Base-by-base conservation (phyloP, 352 stramenopile genomes). In the Globisporangium perplexum region DNA sequence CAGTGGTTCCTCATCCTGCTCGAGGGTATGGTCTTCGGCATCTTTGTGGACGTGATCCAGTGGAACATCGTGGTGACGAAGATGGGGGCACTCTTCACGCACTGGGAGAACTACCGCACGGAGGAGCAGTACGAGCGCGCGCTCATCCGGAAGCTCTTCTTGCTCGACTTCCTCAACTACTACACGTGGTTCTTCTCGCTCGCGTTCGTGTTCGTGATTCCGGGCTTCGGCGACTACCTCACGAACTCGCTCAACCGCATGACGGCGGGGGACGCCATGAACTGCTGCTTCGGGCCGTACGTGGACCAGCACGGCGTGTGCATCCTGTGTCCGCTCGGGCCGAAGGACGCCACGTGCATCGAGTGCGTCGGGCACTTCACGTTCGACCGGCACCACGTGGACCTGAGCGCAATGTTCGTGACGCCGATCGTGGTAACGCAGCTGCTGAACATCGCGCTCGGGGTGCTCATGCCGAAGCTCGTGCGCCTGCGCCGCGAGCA, bases 121-220 rank as follows among this genome's bases (percentile, higher is more conserved):
- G 79, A 91, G 47, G 85, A 95, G 57, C 74, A 89, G 57, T 92
- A 86, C 56, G 85, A 95, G 56, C 86, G 77, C 48, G 70, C 83
- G 15, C 60, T 95, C 33, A 85, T 95, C 47, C 75, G 79, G 15
- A 93, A 95, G 56, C 65, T 95, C 14, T 91, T 95, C 44, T 36
- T 91, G 41, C 60, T 95, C 24, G 85, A 95, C 48, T 95, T 95
- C 47, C 64, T 95, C 28, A 95, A 95, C 69, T 95, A 95, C 70
- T 95, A 93, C 67, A 95, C 83, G 53, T 95, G 85, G 85, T 95
- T 95, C 65, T 95, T 95, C 62, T 90, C 76, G 59, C 77, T 95
- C 33, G 83, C 85, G 15, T 95, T 95, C 59, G 71, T 95, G 15
- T 93, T 91, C 55, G 85, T 93, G 57, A 89, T 95, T 45, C 83